A percentile compares a stretch with the other conserved stretches of the same genome.
Evolutionary conservation across 192 early-diverging fungal species (phyloP).

Genomic region (Kickxella alabastrina): DNA sequence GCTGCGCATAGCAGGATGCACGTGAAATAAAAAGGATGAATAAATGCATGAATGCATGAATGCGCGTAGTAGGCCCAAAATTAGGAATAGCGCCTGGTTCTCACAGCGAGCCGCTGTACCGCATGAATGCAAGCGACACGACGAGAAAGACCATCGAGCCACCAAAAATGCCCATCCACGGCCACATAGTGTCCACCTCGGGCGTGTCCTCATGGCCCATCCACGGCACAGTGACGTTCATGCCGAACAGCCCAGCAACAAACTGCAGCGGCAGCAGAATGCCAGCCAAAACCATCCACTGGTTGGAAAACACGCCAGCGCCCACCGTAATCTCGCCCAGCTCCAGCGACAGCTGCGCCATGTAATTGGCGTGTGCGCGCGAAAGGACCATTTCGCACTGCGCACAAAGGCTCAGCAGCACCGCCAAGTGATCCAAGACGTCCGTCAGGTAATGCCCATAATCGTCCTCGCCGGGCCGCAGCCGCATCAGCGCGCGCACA

Average conservation of each 20-base stretch:
- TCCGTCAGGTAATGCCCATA: conserved; percentile 64
- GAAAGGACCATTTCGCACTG: conserved; percentile 70
- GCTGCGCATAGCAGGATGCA: no score
- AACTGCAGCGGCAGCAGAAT: conserved; percentile 88
- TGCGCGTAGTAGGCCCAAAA: no score
- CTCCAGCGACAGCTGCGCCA: conserved; percentile 65
- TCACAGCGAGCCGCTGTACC: conserved; percentile 5
- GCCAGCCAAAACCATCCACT: conserved; percentile 78
- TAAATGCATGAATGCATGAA: no score
- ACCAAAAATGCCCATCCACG: conserved; percentile 60
- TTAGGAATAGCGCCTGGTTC: neutral
- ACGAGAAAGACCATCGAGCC: conserved; percentile 32
- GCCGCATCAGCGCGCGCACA: conserved; percentile 63
- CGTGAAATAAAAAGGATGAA: no score
- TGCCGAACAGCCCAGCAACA: conserved; percentile 71
- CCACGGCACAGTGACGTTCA: conserved; percentile 52
- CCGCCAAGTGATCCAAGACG: conserved; percentile 73
- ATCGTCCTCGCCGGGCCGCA: neutral
- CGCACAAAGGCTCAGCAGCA: conserved; percentile 61
- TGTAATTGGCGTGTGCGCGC: conserved; percentile 68
- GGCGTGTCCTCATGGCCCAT: conserved; percentile 17
- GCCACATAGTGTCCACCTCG: conserved; percentile 12
- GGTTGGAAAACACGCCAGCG: conserved; percentile 78
- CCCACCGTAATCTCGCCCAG: conserved; percentile 66
- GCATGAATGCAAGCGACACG: conserved; percentile 13